Conservation (phyloP, 805 yeast species). For the Limtongia smithiae region DNA sequence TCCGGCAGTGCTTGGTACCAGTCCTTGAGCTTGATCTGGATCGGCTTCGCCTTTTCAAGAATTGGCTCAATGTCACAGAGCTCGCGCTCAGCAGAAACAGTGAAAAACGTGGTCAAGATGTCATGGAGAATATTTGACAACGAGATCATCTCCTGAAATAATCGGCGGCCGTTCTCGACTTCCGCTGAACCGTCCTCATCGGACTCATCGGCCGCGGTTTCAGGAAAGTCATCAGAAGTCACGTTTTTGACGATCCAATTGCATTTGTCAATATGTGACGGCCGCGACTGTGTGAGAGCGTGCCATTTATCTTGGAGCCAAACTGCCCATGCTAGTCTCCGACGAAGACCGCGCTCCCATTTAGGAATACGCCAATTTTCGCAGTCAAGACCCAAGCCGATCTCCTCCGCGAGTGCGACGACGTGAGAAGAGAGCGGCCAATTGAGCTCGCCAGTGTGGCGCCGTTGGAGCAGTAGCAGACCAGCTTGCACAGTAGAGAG, state of each 20-base stretch:
- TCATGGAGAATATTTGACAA: constrained; percentile 67
- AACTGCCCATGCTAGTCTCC: constrained; percentile 94
- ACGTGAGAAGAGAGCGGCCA: constrained; percentile 44
- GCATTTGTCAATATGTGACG: constrained; percentile 70
- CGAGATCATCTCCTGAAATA: constrained; percentile 65
- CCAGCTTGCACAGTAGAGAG: constrained; percentile 92
- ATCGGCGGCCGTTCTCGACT: constrained; percentile 62
- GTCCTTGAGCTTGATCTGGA: constrained; percentile 35
- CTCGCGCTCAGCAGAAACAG: constrained; percentile 59
- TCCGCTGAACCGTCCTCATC: constrained; percentile 55
- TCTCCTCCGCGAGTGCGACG: constrained; percentile 81
- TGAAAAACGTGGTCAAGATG: constrained; percentile 66
- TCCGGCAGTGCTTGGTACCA: constrained; percentile 40
- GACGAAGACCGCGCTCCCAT: constrained; percentile 89
- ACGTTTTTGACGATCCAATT: constrained; percentile 79
- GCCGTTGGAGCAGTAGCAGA: constrained; percentile 61
- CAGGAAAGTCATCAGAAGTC: constrained; percentile 41
- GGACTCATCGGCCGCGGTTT: constrained; percentile 34
- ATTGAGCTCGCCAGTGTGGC: constrained; percentile 21
- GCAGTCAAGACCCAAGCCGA: constrained; percentile 87
- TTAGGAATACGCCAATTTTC: constrained; percentile 86
- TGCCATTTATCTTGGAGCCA: constrained; percentile 91
- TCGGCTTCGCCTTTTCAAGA: constrained; percentile 57
- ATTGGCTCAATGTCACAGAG: constrained; percentile 62
- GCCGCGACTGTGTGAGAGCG: constrained; percentile 73